Conservation (phyloP, 306 rosid species). For the Quillaja saponaria region DNA sequence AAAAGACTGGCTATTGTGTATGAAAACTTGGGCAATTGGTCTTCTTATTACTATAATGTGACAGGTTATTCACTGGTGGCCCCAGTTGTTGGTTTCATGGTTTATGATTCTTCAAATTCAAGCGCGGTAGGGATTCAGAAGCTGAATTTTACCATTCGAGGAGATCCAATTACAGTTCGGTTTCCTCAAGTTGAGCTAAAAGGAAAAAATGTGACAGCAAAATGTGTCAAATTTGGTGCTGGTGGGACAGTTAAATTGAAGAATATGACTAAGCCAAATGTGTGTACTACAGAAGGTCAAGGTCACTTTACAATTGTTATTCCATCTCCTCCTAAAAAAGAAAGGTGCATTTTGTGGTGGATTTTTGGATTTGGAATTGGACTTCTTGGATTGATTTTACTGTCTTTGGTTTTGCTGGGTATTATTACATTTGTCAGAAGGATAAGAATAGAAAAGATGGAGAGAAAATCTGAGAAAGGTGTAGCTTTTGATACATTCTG, state of each 20-base stretch:
- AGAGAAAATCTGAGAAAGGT: constrained; percentile 57
- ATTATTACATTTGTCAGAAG: constrained; percentile 37
- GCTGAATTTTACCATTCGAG: constrained; percentile 37
- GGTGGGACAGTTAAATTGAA: constrained; percentile 47
- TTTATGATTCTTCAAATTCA: constrained; percentile 50
- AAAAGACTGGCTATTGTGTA: constrained; percentile 58
- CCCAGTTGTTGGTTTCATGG: constrained; percentile 69
- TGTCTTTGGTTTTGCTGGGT: constrained; percentile 37
- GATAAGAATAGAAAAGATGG: constrained; percentile 53
- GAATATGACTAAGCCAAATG: constrained; percentile 46
- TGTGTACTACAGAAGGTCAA: constrained; percentile 41
- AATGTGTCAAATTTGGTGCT: constrained; percentile 56
- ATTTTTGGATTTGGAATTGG: constrained; percentile 51
- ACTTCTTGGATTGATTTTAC: constrained; percentile 41
- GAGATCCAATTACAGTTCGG: constrained; percentile 48
- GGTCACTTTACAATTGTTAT: constrained; percentile 71
- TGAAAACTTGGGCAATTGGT: constrained; percentile 80
- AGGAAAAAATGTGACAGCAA: constrained; percentile 39
- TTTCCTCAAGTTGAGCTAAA: constrained; percentile 33
- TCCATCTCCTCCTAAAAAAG: constrained; percentile 24
- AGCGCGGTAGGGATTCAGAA: constrained; percentile 24
- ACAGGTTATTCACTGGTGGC: constrained; percentile 65
- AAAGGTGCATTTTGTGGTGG: constrained; percentile 38
- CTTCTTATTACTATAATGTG: constrained; percentile 57
- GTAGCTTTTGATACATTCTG: constrained; percentile 64